Conservation (phyloP, 2,329 filamentous ascomycete species). For the Lachnellula occidentalis region DNA sequence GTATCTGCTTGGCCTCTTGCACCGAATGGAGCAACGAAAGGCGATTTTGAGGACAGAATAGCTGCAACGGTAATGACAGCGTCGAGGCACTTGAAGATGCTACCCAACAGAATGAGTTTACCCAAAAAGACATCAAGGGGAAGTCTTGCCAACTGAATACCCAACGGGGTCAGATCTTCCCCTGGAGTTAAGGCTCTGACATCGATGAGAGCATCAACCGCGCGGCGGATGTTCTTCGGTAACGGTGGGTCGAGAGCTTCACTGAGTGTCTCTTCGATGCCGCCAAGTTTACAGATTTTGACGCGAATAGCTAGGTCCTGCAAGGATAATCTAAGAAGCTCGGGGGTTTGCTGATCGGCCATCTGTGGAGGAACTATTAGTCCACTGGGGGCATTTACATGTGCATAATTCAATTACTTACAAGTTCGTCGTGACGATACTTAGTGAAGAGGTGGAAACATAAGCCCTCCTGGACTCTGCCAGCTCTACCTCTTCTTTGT, state of each 20-base stretch:
- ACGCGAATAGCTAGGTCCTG: constrained; percentile 94
- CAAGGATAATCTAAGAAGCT: constrained; percentile 88
- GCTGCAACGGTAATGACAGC: constrained; percentile 88
- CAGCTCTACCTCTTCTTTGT: constrained; percentile 86
- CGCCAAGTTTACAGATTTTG: constrained; percentile 94
- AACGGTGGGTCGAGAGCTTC: constrained; percentile 88
- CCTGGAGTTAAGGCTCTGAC: constrained; percentile 77
- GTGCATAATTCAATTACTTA: constrained; percentile 12
- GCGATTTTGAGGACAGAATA: constrained; percentile 89
- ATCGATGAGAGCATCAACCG: constrained; percentile 88
- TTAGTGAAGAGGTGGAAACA: constrained; percentile 97
- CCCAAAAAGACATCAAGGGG: constrained; percentile 92
- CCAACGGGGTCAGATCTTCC: constrained; percentile 83
- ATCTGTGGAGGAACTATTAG: constrained; percentile 40
- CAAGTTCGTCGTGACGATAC: constrained; percentile 71
- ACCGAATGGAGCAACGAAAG: constrained; percentile 82
- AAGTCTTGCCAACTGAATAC: constrained; percentile 78
- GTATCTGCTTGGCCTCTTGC: constrained; percentile 77
- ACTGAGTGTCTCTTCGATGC: constrained; percentile 83
- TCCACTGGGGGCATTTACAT: background rate
- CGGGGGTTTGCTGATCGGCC: constrained; percentile 89
- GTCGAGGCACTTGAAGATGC: constrained; percentile 86
- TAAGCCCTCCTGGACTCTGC: constrained; percentile 88
- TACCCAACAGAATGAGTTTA: constrained; percentile 83
- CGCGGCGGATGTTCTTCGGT: constrained; percentile 84